Percentiles rank a stretch among this genome's conserved stretches.
Conservation (phyloP, 1,284 basidiomycete species). For the Ustilago curta region DNA sequence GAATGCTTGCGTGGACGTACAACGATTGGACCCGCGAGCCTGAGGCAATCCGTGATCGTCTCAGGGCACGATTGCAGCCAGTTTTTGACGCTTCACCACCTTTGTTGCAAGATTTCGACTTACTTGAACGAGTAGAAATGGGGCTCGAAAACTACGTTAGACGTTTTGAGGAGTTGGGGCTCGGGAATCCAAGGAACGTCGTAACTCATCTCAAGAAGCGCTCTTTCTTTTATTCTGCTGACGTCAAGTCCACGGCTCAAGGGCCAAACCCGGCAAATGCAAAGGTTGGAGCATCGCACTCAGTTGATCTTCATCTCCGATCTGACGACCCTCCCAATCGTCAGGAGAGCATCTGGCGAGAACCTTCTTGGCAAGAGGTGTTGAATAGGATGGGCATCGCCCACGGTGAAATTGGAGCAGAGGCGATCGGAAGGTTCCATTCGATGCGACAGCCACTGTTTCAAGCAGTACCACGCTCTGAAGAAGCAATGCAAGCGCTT, state of each 20-base stretch:
- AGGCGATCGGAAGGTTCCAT: neutral
- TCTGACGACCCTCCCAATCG: neutral
- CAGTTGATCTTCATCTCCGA: neutral
- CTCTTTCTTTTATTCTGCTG: neutral
- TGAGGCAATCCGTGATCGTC: neutral
- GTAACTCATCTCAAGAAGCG: neutral
- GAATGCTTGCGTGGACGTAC: neutral
- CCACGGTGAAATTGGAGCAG: neutral
- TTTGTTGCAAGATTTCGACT: neutral
- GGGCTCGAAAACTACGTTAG: neutral
- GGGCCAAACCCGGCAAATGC: neutral
- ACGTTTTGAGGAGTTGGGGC: neutral
- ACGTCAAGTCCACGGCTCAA: neutral
- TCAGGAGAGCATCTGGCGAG: neutral
- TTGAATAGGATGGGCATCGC: neutral
- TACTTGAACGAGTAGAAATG: neutral
- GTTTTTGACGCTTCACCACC: neutral
- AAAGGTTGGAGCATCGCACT: neutral
- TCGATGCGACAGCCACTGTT: neutral
- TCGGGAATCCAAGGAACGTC: too few relatives aligned
- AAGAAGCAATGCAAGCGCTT: constrained; percentile 1
- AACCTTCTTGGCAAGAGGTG: neutral
- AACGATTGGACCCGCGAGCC: neutral
- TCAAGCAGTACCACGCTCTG: neutral
- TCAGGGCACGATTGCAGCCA: neutral